Conservation (phyloP, 2,329 filamentous ascomycete species). For the Myriosclerotinia scirpicola region DNA sequence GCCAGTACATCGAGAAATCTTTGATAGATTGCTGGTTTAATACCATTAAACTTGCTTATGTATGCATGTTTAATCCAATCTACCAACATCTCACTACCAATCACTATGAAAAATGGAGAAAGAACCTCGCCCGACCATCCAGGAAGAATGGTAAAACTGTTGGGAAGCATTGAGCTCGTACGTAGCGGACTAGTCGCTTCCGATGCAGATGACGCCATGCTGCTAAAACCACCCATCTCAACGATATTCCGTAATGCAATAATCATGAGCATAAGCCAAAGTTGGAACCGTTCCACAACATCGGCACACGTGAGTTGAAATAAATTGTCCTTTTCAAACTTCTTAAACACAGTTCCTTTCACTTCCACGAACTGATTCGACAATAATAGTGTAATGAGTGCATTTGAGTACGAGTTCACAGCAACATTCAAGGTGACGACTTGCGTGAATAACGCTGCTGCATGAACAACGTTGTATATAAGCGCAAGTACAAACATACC, state of each 20-base stretch:
- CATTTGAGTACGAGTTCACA: slow-evolving; percentile 98
- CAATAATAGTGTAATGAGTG: slow-evolving; percentile 83
- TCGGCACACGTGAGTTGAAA: slow-evolving; percentile 97
- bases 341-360: slow-evolving; percentile 97
- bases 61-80: slow-evolving; percentile 98
- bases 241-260: slow-evolving; percentile 96
- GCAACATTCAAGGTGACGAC: slow-evolving; percentile 97
- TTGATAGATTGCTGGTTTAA: slow-evolving; percentile 84
- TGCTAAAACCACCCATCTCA: slow-evolving; percentile 82
- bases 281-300: slow-evolving; percentile 93
- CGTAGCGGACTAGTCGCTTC: slow-evolving; percentile 57
- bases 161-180: slow-evolving; percentile 75
- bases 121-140: slow-evolving; percentile 86
- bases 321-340: slow-evolving; percentile 95
- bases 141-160: slow-evolving; percentile 87
- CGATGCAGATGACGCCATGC: slow-evolving; percentile 48
- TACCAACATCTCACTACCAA: slow-evolving; percentile 94
- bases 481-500: slow-evolving; percentile 89
- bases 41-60: slow-evolving; percentile 98
- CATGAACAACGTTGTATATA: slow-evolving; percentile 83
- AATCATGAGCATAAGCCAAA: slow-evolving; percentile 96
- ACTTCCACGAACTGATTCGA: slow-evolving; percentile 99
- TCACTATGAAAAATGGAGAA: slow-evolving; percentile 87
- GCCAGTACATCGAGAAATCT: slow-evolving; percentile 90
- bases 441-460: slow-evolving; percentile 89